These are phyloP conservation scores for Russula virescens DNA, from an alignment of 768 basidiomycete species.

Conservation along the genomic window DNA sequence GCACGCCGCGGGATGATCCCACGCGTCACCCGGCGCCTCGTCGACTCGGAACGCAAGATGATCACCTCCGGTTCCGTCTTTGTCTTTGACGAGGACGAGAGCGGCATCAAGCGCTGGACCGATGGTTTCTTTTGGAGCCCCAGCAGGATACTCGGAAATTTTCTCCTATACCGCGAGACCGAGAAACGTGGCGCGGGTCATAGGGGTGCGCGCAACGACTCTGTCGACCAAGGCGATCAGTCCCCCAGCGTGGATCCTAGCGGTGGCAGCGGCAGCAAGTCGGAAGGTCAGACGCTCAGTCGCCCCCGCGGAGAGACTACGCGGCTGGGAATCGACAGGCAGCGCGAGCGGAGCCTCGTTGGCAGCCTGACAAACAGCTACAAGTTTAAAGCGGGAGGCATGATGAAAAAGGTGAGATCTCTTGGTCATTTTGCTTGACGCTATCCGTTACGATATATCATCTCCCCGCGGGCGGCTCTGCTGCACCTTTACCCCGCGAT, in stretches of 20 bases:
- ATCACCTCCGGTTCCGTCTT: constrained; percentile 92
- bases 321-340: constrained; percentile 52
- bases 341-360: constrained; percentile 74
- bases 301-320: constrained; percentile 53
- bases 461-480: no score
- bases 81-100: constrained; percentile 96
- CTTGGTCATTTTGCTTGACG: constrained; percentile 13
- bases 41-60: constrained; percentile 89
- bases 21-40: constrained; percentile 84
- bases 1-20: constrained; percentile 87
- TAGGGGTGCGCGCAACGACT: constrained; percentile 43
- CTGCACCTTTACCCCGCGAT: background rate
- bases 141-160: constrained; percentile 88
- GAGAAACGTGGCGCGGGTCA: constrained; percentile 73
- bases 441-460: background rate
- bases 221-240: constrained; percentile 27
- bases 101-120: constrained; percentile 96
- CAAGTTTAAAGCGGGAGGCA: constrained; percentile 88
- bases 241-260: no score
- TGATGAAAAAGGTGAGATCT: constrained; percentile 91
- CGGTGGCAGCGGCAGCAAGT: constrained; percentile 12
- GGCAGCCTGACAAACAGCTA: constrained; percentile 90
- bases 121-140: constrained; percentile 98
- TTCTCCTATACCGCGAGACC: constrained; percentile 91
- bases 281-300: constrained; percentile 45